Evolutionary conservation across 805 yeast species (phyloP).

Genomic region (Teunomyces atbi): DNA sequence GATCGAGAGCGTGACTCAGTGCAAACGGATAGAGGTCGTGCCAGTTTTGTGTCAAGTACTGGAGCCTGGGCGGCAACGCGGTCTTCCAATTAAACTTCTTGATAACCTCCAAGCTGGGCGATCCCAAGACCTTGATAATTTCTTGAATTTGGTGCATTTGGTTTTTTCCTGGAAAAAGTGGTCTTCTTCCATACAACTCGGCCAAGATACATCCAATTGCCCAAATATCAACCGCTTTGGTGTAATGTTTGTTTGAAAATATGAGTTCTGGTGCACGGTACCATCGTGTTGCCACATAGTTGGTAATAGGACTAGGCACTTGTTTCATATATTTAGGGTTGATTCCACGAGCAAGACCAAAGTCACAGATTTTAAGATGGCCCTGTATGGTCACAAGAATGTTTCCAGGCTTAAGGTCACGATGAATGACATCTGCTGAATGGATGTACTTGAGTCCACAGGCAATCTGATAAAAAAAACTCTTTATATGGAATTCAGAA

Average conservation of each 20-base stretch:
- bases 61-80: slow-evolving; percentile 40
- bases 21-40: slow-evolving; percentile 61
- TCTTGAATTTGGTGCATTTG: slow-evolving; percentile 68
- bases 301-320: slow-evolving; percentile 54
- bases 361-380: slow-evolving; percentile 81
- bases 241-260: slow-evolving; percentile 55
- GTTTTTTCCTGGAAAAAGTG: slow-evolving; percentile 75
- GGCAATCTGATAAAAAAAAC: slow-evolving; percentile 73
- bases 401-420: slow-evolving; percentile 92
- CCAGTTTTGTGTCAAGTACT: slow-evolving; percentile 44
- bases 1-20: slow-evolving; percentile 45
- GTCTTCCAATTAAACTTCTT: slow-evolving; percentile 27
- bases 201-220: slow-evolving; percentile 89
- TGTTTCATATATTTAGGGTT: slow-evolving; percentile 29
- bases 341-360: slow-evolving; percentile 87
- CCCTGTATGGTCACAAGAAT: slow-evolving; percentile 77
- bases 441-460: slow-evolving; percentile 89
- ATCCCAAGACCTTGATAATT: slow-evolving; percentile 68
- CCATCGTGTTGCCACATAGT: slow-evolving; percentile 94
- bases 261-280: slow-evolving; percentile 92
- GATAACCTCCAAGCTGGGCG: slow-evolving; percentile 55
- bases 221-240: slow-evolving; percentile 84
- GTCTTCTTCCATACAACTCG: slow-evolving; percentile 77
- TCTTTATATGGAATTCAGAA: slow-evolving; percentile 79
- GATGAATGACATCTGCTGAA: slow-evolving; percentile 86